These are phyloP conservation scores for Beauveria caledonica DNA, from an alignment of 2,329 filamentous ascomycete species.

Conservation along the genomic window DNA sequence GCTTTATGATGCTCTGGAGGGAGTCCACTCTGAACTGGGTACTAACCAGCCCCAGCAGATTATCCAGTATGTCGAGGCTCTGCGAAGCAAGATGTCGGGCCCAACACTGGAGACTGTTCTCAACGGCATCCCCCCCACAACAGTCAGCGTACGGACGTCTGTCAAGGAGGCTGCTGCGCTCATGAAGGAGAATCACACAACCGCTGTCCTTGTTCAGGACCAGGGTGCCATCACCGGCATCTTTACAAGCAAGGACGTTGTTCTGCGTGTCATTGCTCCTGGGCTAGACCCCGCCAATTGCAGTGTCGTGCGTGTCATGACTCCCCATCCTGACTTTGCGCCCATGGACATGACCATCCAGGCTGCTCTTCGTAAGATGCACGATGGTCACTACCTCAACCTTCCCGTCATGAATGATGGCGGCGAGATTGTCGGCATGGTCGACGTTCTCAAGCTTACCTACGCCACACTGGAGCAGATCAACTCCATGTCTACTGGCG, in stretches of 20 bases:
- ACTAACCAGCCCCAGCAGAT: constrained; percentile 96
- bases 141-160: constrained; percentile 89
- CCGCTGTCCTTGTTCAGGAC: constrained; percentile 90
- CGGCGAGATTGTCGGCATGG: constrained; percentile 98
- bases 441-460: constrained; percentile 95
- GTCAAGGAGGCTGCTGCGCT: constrained; percentile 90
- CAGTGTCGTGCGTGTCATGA: constrained; percentile 98
- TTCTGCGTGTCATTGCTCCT: constrained; percentile 93
- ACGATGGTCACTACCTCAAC: constrained; percentile 97
- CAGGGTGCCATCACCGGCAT: constrained; percentile 97
- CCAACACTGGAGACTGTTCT: constrained; percentile 92
- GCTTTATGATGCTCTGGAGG: constrained; percentile 93
- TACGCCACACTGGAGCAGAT: constrained; percentile 97
- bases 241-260: constrained; percentile 98
- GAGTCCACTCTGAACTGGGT: constrained; percentile 93
- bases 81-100: constrained; percentile 94
- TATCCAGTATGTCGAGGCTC: constrained; percentile 95
- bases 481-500: constrained; percentile 84
- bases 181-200: constrained; percentile 99
- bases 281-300: constrained; percentile 90
- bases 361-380: constrained; percentile 96
- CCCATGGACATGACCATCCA: constrained; percentile 99
- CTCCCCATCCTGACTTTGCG: constrained; percentile 95
- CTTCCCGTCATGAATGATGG: constrained; percentile 95
- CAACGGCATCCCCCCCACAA: constrained; percentile 84